Evolutionary conservation across 2,329 filamentous ascomycete species (phyloP).

Genomic region (Amauroascus niger): DNA sequence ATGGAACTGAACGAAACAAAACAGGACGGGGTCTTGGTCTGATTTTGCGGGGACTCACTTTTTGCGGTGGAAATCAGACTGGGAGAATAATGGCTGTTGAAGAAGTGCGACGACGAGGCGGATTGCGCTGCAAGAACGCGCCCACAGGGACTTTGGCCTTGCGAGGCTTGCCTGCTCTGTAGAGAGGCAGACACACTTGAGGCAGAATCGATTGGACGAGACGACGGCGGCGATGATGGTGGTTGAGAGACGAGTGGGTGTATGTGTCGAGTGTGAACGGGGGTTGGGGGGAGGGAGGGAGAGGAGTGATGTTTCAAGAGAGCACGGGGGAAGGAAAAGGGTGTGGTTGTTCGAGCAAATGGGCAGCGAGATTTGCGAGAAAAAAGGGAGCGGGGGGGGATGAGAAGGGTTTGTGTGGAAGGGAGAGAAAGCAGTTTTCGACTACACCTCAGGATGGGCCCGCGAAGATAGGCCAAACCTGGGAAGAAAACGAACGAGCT

Average conservation of each 20-base stretch:
- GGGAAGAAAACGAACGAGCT: background rate
- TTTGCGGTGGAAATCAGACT: background rate
- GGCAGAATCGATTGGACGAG: conserved; percentile 4
- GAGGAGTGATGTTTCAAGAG: conserved; percentile 9
- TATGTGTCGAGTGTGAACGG: background rate
- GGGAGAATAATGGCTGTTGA: conserved; percentile 4
- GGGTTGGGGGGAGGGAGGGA: background rate
- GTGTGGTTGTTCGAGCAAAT: background rate
- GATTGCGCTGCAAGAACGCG: conserved; percentile 14
- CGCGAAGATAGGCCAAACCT: too few relatives aligned
- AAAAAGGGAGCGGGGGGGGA: too few relatives aligned
- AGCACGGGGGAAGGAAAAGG: too few relatives aligned
- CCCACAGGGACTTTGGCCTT: conserved; percentile 15
- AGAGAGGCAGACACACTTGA: background rate
- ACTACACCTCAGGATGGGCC: conserved; percentile 4
- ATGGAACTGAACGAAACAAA: background rate
- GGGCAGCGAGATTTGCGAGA: too few relatives aligned
- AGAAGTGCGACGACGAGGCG: background rate
- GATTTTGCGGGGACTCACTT: background rate
- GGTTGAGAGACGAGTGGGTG: background rate
- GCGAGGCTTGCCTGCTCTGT: conserved; percentile 15
- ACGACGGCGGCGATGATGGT: background rate
- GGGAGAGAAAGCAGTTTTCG: conserved; percentile 6
- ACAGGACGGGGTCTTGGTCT: background rate
- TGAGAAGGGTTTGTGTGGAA: too few relatives aligned